phyloP scores from a whole-genome alignment of 352 stramenopile genomes.

The Globisporangium cystogenes region DNA sequence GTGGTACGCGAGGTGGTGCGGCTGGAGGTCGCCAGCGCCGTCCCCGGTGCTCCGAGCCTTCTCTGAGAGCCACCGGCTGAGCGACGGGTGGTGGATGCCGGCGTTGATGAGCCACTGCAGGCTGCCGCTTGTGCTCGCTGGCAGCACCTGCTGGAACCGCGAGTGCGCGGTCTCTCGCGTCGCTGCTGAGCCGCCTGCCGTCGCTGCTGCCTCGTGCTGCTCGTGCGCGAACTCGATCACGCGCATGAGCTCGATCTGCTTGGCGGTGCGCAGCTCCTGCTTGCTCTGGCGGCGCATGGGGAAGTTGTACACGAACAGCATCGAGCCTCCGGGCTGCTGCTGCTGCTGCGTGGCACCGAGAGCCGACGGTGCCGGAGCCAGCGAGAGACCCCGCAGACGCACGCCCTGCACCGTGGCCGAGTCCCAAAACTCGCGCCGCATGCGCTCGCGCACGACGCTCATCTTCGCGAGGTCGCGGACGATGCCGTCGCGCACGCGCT shows the following conservation, averaged over 20 bases:
- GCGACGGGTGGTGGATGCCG: slow-evolving; percentile 36
- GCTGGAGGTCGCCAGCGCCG: slow-evolving; percentile 29
- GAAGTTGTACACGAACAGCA: slow-evolving; percentile 74
- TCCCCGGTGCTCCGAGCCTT: slow-evolving; percentile 18
- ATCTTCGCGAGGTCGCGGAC: slow-evolving; percentile 65
- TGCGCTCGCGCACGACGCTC: slow-evolving; percentile 74
- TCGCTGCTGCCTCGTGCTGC: too few species aligned
- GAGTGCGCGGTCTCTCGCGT: slow-evolving; percentile 13
- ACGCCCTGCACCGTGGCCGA: slow-evolving; percentile 59
- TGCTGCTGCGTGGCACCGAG: not conserved
- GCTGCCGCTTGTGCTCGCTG: slow-evolving; percentile 19
- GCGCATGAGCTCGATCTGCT: slow-evolving; percentile 54
- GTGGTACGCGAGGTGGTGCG: slow-evolving; percentile 84
- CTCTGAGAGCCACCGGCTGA: slow-evolving; percentile 21
- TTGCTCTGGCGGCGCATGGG: slow-evolving; percentile 58
- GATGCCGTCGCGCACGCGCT: slow-evolving; percentile 65
- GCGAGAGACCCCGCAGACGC: slow-evolving; percentile 50
- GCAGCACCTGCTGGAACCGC: slow-evolving; percentile 50
- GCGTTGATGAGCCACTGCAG: slow-evolving; percentile 57
- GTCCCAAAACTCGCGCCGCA: slow-evolving; percentile 92
- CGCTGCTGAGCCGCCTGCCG: too few species aligned
- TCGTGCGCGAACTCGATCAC: slow-evolving; percentile 60
- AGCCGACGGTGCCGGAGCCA: not conserved
- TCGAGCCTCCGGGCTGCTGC: not conserved
- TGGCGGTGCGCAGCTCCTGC: slow-evolving; percentile 37